Base-by-base conservation (phyloP, 768 basidiomycete species). In the Gelatoporia subvermispora region DNA sequence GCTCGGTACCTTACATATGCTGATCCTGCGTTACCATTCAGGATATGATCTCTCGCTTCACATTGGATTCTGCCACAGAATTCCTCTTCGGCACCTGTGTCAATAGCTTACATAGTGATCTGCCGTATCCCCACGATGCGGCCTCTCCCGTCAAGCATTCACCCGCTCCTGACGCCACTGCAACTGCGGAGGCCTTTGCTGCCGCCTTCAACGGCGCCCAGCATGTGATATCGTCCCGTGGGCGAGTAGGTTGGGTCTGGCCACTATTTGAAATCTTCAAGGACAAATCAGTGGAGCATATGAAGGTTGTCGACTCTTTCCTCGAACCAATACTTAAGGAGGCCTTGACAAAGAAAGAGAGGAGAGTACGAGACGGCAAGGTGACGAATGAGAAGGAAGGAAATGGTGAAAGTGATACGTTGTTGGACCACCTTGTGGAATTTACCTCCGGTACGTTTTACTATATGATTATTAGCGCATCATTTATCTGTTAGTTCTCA, bases 31-130 rank as follows among this genome's bases (percentile, higher is more conserved):
- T 47, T 40, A 2, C 48, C 42, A 40, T 57, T 34, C 53, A 79
- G 64, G 76, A 79, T 46, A 51, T 72, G 7, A 57, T 77, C 20
- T 67, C 68, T 1, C 70, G 75, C 37, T 75, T 78, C 51, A 74
- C 77, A 0, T 68, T 79, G 34, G 77, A 79, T 58, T 68, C 77
- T 4, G 78, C 81, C 0, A 71, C 78, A 2, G 74, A 77, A 47
- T 80, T 78, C 52, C 61, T 81, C 39, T 78, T 78, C 46, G 77
- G 74, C 4, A 56, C 62, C 34, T 68, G 69, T 31, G 65, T 78
- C 2, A 39, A 74, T 56, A 69, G 68, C 28, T 64, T 79, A 15
- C 49, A 56, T 11, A 62, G 56, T 1, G 53, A 53, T 3, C 61
- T 78, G 3, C 72, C 71, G 1, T 71, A 69, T 50, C 72, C 77